phyloP scores from a whole-genome alignment of 1,284 basidiomycete species.

The Nidula niveotomentosa region DNA sequence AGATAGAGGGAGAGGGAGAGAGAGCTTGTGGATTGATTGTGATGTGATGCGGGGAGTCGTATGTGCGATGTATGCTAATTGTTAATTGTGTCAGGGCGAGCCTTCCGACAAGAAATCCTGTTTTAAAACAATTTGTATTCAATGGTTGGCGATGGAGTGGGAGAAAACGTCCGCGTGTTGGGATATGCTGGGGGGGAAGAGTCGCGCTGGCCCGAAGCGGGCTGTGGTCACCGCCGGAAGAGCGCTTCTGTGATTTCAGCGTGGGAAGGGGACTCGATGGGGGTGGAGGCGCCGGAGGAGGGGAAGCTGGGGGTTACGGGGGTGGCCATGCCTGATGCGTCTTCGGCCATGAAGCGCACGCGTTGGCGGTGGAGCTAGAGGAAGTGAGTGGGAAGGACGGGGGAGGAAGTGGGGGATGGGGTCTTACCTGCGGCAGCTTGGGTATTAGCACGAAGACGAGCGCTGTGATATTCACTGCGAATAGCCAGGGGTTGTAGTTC shows the following conservation, averaged over 20 bases:
- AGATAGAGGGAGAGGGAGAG: no score
- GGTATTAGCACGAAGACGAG: conserved; percentile 89
- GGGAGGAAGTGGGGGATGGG: background rate
- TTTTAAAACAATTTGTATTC: no score
- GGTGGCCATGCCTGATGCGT: conserved; percentile 62
- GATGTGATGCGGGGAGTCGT: no score
- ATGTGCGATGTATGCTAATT: no score
- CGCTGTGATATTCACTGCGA: conserved; percentile 88
- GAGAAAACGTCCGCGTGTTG: background rate
- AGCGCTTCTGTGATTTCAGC: conserved; percentile 35
- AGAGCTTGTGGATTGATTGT: no score
- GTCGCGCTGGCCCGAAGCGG: no score
- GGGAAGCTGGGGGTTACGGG: conserved; percentile 59
- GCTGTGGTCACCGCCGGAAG: conserved; percentile 24
- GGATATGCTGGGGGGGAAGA: no score
- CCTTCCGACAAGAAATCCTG: no score
- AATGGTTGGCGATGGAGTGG: no score
- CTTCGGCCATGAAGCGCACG: conserved; percentile 68
- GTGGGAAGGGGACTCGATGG: conserved; percentile 26
- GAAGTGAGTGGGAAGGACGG: conserved; percentile 1
- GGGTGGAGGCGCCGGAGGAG: conserved; percentile 40
- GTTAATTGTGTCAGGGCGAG: no score
- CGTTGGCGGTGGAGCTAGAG: conserved; percentile 76
- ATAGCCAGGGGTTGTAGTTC: conserved; percentile 90
- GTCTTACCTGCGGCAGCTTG: conserved; percentile 85